Evolutionary conservation across 352 stramenopile species (phyloP), one percentile per base, ranked within the genome.

Genomic region (Phytophthora capsici): DNA sequence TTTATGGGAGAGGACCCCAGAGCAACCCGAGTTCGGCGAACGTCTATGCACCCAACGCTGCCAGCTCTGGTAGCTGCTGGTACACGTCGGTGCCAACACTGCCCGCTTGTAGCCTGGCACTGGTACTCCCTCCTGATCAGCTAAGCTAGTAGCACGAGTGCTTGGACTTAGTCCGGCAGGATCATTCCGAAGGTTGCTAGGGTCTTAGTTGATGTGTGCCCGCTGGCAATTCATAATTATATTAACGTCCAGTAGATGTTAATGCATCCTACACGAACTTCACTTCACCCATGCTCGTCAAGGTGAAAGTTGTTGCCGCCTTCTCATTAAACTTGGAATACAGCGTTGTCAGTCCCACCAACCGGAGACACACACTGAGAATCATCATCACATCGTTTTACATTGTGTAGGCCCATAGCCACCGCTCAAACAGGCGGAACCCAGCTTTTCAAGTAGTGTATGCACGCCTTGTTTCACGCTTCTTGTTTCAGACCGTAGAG

Each of bases 211-310:
- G n/a, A 57, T 57, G 16, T 57, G 17, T 22, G 49, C 34, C 6
- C 36, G 37, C 49, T 38, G 49, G 20, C 32, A 30, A 17, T 57
- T 40, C 6, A 47, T 7, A 10, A 57, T 47, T 22, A 47, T 32
- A n/a, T n/a, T n/a, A n/a, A n/a, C n/a, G n/a, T n/a, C n/a, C n/a
- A n/a, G n/a, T n/a, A n/a, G n/a, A n/a, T n/a, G 36, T 7, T 57
- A 47, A 22, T 47, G 34, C 20, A 22, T 37, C 12, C 52, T 51
- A 28, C 52, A n/a, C 52, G 3, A 52, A 23, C 9, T 25, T 45
- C 12, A 60, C 52, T 17, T 60, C 52, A 12, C 56, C 66, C 20
- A 75, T 61, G 4, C 55, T 61, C 16, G 62, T 68, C 6, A 75
- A 23, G 0, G 49, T 46, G 38, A 68, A 71, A 71, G 49, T 22